phyloP scores from a whole-genome alignment of 495 filamentous ascomycete species.

The Penicillium paradoxum region DNA sequence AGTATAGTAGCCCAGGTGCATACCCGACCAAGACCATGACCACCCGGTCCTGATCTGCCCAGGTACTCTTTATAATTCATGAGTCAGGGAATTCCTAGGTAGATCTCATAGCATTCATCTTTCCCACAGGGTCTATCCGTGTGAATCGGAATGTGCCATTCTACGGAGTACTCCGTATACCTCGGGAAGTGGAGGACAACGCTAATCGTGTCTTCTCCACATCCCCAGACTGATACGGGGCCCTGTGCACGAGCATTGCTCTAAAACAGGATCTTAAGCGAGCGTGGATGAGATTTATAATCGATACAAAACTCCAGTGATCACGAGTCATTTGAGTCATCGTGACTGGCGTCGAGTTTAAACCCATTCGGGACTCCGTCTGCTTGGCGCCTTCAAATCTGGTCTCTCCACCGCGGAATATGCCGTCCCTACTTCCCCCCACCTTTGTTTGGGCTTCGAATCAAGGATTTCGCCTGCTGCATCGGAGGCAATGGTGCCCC shows the following conservation, averaged over 20 bases:
- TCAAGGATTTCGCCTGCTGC: neutral
- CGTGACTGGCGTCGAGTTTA: neutral
- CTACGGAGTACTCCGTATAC: neutral
- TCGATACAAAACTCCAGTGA: neutral
- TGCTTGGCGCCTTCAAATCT: slow-evolving; percentile 4
- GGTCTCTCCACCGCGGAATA: slow-evolving; percentile 10
- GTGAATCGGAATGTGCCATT: neutral
- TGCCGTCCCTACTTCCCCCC: neutral
- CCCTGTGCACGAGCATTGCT: neutral
- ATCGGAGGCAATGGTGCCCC: neutral
- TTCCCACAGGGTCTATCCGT: neutral
- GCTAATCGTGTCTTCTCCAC: neutral
- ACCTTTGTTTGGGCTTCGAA: neutral
- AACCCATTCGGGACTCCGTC: slow-evolving; percentile 1
- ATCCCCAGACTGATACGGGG: neutral
- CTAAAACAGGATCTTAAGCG: slow-evolving; percentile 1
- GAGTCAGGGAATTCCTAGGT: too few species aligned
- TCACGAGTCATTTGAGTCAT: slow-evolving; percentile 1
- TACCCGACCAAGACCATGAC: too few species aligned
- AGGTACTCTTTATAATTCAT: too few species aligned
- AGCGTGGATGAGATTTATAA: neutral
- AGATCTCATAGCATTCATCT: neutral
- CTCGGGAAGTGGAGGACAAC: neutral
- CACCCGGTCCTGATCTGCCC: too few species aligned
- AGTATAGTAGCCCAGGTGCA: too few species aligned